Conservation (phyloP, 495 filamentous ascomycete species). For the Parathielavia hyrcaniae region DNA sequence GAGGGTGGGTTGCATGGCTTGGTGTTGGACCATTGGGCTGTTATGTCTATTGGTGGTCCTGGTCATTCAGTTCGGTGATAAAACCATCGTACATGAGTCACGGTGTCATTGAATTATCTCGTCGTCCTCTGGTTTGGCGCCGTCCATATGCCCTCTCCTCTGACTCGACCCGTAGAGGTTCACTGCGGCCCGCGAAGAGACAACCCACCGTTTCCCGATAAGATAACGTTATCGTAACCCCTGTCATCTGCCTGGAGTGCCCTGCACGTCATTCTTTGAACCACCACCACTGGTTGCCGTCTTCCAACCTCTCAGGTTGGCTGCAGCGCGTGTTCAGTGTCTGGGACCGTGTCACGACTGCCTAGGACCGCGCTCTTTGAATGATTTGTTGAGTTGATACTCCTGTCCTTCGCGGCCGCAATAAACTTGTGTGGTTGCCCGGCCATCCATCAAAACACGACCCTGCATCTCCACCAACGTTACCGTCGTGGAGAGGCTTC, state of each 20-base stretch:
- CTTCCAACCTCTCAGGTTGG: background rate
- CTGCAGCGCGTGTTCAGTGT: background rate
- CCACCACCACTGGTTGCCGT: background rate
- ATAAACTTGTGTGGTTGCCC: background rate
- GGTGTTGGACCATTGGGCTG: conserved; percentile 3
- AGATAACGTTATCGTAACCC: conserved; percentile 21
- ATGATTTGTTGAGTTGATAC: background rate
- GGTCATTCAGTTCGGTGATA: background rate
- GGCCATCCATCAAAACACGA: background rate
- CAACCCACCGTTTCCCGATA: conserved; percentile 8
- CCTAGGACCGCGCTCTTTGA: background rate
- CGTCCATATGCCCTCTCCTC: too few species aligned
- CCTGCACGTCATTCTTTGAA: conserved; percentile 15
- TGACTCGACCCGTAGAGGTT: too few species aligned
- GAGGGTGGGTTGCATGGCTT: conserved; percentile 12
- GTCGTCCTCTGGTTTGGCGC: too few species aligned
- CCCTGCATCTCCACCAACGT: background rate
- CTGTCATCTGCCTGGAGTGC: background rate
- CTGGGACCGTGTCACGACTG: conserved; percentile 5
- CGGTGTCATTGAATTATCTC: too few species aligned
- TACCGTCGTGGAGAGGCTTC: background rate
- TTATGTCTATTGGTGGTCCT: background rate
- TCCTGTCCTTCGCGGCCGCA: background rate
- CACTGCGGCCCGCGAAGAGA: too few species aligned
- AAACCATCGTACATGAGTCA: background rate